Conservation (phyloP, 2,329 filamentous ascomycete genomes). For the Ophiosphaerella herpotricha region DNA sequence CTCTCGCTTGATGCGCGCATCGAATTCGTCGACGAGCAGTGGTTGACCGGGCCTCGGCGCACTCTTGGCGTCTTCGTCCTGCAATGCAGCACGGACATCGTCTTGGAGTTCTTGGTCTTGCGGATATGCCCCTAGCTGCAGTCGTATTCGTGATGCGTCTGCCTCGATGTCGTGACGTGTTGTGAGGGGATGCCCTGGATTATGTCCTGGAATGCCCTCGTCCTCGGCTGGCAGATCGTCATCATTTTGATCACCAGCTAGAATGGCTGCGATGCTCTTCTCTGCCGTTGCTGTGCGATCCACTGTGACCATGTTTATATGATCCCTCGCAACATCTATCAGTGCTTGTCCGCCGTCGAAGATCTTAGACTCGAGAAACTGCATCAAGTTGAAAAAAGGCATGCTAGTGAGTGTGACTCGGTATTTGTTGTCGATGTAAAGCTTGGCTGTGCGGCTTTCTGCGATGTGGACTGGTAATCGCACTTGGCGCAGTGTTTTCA, state of each 20-base stretch:
- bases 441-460: conserved; percentile 75
- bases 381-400: conserved; percentile 79
- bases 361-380: conserved; percentile 85
- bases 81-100: conserved; percentile 84
- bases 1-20: conserved; percentile 85
- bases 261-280: conserved; percentile 63
- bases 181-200: conserved; percentile 66
- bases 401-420: conserved; percentile 86
- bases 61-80: conserved; percentile 79
- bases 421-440: conserved; percentile 88
- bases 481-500: conserved; percentile 75
- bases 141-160: conserved; percentile 54
- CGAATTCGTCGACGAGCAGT: conserved; percentile 85
- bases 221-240: conserved; percentile 66
- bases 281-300: conserved; percentile 61
- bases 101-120: conserved; percentile 82
- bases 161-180: conserved; percentile 63
- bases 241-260: conserved; percentile 59
- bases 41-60: conserved; percentile 72
- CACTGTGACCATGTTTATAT: conserved; percentile 63
- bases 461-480: conserved; percentile 77
- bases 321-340: conserved; percentile 69
- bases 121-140: conserved; percentile 80
- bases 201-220: conserved; percentile 70
- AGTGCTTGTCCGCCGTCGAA: conserved; percentile 80